Percentiles rank a stretch among this genome's conserved stretches.
Conservation (phyloP, 768 basidiomycete species). For the Amanita rubescens region DNA sequence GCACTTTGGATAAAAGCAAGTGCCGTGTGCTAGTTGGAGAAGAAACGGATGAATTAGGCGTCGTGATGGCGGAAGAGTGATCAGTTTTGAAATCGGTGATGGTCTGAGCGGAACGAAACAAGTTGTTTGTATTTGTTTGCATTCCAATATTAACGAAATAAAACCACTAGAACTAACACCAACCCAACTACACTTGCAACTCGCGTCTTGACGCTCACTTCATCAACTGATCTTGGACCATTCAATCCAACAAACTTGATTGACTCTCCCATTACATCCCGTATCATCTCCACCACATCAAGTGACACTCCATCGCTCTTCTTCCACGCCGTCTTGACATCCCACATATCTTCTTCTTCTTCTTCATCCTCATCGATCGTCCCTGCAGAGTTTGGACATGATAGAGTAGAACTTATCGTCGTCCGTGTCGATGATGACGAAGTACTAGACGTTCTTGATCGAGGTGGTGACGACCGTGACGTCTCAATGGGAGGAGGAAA, state of each 20-base stretch:
- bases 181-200: not conserved
- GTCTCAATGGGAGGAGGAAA: not conserved
- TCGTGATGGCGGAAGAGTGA: too few relatives aligned
- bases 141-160: slow-evolving; percentile 3
- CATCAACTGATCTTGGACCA: too few relatives aligned
- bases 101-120: too few relatives aligned
- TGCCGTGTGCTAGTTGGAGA: too few relatives aligned
- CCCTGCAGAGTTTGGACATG: too few relatives aligned
- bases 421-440: not conserved
- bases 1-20: too few relatives aligned
- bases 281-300: not conserved
- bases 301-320: not conserved
- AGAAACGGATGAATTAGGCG: too few relatives aligned
- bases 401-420: too few relatives aligned
- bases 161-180: not conserved
- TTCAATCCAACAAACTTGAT: too few relatives aligned
- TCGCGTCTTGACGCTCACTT: not conserved
- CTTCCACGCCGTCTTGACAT: not conserved
- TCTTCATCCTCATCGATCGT: too few relatives aligned
- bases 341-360: not conserved
- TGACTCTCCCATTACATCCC: not conserved
- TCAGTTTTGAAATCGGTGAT: too few relatives aligned
- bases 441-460: not conserved
- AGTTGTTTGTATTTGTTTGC: too few relatives aligned
- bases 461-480: not conserved